These are phyloP conservation scores for Tulasnella sp. DNA, from an alignment of 768 basidiomycete genomes.

Conservation along the genomic window DNA sequence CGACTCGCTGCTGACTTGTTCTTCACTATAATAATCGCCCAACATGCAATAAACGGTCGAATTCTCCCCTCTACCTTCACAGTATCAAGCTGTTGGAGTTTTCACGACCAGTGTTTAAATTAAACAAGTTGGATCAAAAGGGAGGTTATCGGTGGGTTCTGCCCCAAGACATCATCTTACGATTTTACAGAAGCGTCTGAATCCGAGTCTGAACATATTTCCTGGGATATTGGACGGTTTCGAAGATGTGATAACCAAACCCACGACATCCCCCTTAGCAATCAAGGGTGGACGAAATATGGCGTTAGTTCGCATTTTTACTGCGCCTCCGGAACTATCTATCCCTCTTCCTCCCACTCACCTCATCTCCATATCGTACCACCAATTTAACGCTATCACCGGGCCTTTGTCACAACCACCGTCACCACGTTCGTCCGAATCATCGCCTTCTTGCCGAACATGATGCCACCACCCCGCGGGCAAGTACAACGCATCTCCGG, in stretches of 20 bases:
- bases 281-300: not conserved
- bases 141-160: not conserved
- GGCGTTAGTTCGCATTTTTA: not conserved
- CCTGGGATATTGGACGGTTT: not conserved
- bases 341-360: constrained; percentile 45
- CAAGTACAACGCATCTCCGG: constrained; percentile 83
- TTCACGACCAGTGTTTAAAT: not conserved
- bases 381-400: constrained; percentile 78
- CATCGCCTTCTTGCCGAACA: constrained; percentile 66
- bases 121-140: not conserved
- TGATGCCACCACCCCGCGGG: constrained; percentile 97
- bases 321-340: not conserved
- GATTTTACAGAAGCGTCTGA: constrained; percentile 5
- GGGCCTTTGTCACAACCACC: constrained; percentile 45
- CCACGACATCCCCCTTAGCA: constrained; percentile 25
- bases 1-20: not conserved
- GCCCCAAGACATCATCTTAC: not conserved
- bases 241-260: constrained; percentile 28
- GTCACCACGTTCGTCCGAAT: not conserved
- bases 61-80: not conserved
- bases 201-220: not conserved
- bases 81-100: not conserved
- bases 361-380: constrained; percentile 80
- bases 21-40: not conserved
- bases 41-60: not conserved